Evolutionary conservation across 2,329 filamentous ascomycete genomes (phyloP), one percentile per base, ranked within the genome.

Genomic region (Orbilia javanica): DNA sequence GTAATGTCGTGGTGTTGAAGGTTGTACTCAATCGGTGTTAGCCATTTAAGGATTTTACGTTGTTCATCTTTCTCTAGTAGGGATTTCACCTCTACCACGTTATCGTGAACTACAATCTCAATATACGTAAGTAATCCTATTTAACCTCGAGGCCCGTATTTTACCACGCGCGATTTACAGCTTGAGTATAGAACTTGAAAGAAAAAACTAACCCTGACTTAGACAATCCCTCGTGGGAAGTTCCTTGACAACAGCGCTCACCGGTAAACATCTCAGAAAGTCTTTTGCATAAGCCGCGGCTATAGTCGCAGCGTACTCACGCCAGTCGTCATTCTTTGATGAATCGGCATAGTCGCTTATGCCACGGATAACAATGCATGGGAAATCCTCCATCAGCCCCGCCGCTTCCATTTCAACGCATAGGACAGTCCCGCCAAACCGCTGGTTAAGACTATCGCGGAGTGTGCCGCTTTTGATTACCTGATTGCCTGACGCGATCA

Each of bases 351-450:
- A 64, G 60, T 64, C 36, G 20, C 34, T 29, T 4, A 64, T 48
- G 20, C 60, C 60, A 10, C 60, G 34, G n/a, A 64, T 64, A 64
- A 48, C 44, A 10, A 48, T 22, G 13, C 44, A 48, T 48, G 44
- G 44, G 8, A 48, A 48, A 46, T 34, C 42, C 1, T 48, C 44
- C 20, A 50, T 44, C 22, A 65, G 44, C 11, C 62, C 60, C 10
- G 60, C 60, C 1, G 60, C 60, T 31, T 64, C 60, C 36, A 48
- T 64, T 29, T 64, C 60, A 22, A 63, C 18, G 31, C 68, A 60
- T 13, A 63, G 22, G 10, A 48, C 62, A 10, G 5, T 42, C 22
- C 55, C 34, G 11, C 68, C 42, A 22, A 67, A 48, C 2, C 13
- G 1, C 1, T 27, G n/a, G 11, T 64, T 46, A 2, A 64, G 18